Base-by-base conservation (phyloP, 768 basidiomycete species). In the Rhodotorula diobovata region DNA sequence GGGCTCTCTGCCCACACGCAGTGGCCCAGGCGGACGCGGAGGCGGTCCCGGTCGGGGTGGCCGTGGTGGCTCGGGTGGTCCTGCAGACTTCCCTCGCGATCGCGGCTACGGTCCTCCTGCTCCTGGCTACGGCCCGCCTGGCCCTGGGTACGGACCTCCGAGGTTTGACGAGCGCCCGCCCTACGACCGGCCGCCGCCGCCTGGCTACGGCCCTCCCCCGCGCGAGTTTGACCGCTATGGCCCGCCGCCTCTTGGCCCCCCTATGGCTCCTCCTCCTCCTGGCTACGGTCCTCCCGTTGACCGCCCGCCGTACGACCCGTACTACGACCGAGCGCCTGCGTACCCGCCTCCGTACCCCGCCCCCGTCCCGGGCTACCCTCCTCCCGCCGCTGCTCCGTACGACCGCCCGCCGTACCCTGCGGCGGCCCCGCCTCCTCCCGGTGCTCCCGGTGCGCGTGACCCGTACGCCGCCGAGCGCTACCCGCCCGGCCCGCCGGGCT, bases 281-380 rank as follows among this genome's bases (percentile, higher is more conserved):
- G 30, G 48, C 56, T 54, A 60, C 21, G 37, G 45, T 16, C 34
- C 65, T 37, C 65, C 65, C 0, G n/a, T 63, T 14, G 64, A 66
- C 43, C 63, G 69, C 14, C 69, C 63, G n/a, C 59, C 69, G 39
- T 70, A 61, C 58, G 73, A 74, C 57, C 66, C 73, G 3, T 74
- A 74, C 66, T 74, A 64, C 68, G 68, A 45, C 61, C 41, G 65
- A 61, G 28, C 54, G 1, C 61, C 65, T 55, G 65, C 21, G 35
- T 67, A 72, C 57, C 48, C 66, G 34, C 57, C 71, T 57, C 43
- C 54, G 37, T 39, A 58, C 41, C 45, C 58, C 1, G 43, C 34
- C 3, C 56, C 62, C 34, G 43, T 55, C n/a, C 56, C 62, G 28
- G 46, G 48, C 62, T 63, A 69, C 62, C 68, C 50, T 10, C 58